These are phyloP conservation scores for Annulohypoxylon moriforme DNA, from an alignment of 495 filamentous ascomycete genomes.

Conservation along the genomic window DNA sequence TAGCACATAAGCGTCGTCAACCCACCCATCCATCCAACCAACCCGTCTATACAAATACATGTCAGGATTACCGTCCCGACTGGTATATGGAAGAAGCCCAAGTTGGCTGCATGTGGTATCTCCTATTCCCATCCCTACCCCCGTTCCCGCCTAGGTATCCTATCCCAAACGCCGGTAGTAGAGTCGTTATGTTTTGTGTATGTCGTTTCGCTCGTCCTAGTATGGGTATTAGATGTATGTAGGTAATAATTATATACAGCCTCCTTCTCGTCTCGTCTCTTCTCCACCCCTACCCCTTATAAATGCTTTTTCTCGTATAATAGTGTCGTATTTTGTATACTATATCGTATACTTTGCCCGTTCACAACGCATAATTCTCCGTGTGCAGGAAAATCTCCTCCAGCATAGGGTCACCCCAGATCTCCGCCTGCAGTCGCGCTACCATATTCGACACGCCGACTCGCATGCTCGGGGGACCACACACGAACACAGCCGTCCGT, in stretches of 20 bases:
- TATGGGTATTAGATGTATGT: background rate
- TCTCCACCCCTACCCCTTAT: background rate
- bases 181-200: background rate
- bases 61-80: background rate
- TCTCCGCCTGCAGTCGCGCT: slow-evolving; percentile 81
- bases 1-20: background rate
- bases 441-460: slow-evolving; percentile 86
- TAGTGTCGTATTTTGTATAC: too few relatives aligned
- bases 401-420: slow-evolving; percentile 77
- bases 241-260: background rate
- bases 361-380: slow-evolving; percentile 88
- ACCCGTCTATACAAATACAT: slow-evolving; percentile 3
- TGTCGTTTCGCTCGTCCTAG: background rate
- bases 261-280: background rate
- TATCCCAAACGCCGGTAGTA: background rate
- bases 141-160: background rate
- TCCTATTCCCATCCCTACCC: background rate
- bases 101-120: slow-evolving; percentile 7
- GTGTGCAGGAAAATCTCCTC: slow-evolving; percentile 96
- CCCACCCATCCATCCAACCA: background rate
- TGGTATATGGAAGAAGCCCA: slow-evolving; percentile 4
- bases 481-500: slow-evolving; percentile 91
- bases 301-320: too few relatives aligned
- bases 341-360: background rate
- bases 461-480: slow-evolving; percentile 87